phyloP scores from a whole-genome alignment of 331 rosid species.

The Acacia concinna region DNA sequence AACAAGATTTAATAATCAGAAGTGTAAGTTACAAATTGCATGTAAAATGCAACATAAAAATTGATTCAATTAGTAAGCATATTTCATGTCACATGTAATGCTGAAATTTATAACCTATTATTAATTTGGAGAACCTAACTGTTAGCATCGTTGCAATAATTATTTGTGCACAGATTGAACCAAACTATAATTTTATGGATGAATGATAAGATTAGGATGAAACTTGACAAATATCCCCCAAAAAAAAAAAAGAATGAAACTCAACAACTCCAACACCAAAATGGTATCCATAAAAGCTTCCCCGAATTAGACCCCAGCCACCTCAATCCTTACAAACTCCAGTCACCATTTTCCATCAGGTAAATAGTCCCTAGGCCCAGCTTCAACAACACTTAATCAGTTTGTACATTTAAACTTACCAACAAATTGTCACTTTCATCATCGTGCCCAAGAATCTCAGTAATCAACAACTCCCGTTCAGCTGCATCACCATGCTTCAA shows the following conservation, averaged over 20 bases:
- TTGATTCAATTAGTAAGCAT: not conserved
- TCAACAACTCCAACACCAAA: not conserved
- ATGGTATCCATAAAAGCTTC: slow-evolving; percentile 3
- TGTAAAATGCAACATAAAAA: not conserved
- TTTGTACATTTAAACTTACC: slow-evolving; percentile 41
- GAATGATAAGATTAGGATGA: not conserved
- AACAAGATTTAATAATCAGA: slow-evolving; percentile 1
- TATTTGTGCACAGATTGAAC: not conserved
- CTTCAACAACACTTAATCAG: not conserved
- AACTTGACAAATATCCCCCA: too few relatives aligned
- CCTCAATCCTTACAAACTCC: not conserved
- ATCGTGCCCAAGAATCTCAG: slow-evolving; percentile 51
- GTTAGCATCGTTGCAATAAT: not conserved
- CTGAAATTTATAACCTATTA: not conserved
- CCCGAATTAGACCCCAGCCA: not conserved
- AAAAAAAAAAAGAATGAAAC: slow-evolving; percentile 20
- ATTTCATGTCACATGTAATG: not conserved
- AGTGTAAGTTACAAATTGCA: not conserved
- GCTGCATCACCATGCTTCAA: slow-evolving; percentile 56
- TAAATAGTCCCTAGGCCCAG: not conserved
- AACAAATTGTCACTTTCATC: slow-evolving; percentile 56
- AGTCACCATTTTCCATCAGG: not conserved
- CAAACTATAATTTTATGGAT: not conserved
- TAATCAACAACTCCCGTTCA: slow-evolving; percentile 51
- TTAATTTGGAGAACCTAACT: not conserved